Evolutionary conservation across 202 grass and related monocot species (phyloP).

Genomic region (Setaria italica): DNA sequence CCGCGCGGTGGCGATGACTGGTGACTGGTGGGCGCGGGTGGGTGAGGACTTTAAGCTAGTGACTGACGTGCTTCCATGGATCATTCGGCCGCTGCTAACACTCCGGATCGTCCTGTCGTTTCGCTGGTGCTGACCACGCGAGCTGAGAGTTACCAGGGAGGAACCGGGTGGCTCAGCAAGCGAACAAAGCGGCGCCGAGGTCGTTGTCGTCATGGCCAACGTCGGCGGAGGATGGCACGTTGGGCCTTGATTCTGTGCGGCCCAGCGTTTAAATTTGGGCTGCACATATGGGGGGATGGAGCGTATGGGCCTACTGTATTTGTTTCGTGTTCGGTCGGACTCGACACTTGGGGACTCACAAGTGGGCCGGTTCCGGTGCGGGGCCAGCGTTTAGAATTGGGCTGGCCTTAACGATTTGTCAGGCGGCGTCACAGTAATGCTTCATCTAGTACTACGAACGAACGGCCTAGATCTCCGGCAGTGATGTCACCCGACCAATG

Average conservation of each 20-base stretch:
- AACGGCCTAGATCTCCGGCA: no score
- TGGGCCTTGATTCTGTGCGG: no score
- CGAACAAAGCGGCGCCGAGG: no score
- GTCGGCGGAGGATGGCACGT: no score
- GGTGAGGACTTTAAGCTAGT: not conserved
- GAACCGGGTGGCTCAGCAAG: not conserved
- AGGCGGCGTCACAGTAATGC: no score
- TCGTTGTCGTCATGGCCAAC: no score
- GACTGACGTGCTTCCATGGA: not conserved
- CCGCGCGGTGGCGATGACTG: not conserved
- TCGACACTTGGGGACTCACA: no score
- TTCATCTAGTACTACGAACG: no score
- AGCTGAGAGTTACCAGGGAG: no score
- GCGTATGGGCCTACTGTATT: not conserved
- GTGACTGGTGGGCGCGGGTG: not conserved
- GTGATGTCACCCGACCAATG: constrained; percentile 59
- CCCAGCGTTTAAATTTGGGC: no score
- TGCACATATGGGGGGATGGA: no score
- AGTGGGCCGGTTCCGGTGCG: not conserved
- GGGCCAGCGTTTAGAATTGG: constrained; percentile 1
- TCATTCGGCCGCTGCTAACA: not conserved
- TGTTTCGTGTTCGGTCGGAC: no score
- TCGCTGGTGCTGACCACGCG: not conserved
- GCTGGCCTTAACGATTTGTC: not conserved
- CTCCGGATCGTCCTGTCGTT: not conserved